These are phyloP conservation scores for Zasmidium angulare DNA, from an alignment of 2,329 filamentous ascomycete species.

Conservation along the genomic window DNA sequence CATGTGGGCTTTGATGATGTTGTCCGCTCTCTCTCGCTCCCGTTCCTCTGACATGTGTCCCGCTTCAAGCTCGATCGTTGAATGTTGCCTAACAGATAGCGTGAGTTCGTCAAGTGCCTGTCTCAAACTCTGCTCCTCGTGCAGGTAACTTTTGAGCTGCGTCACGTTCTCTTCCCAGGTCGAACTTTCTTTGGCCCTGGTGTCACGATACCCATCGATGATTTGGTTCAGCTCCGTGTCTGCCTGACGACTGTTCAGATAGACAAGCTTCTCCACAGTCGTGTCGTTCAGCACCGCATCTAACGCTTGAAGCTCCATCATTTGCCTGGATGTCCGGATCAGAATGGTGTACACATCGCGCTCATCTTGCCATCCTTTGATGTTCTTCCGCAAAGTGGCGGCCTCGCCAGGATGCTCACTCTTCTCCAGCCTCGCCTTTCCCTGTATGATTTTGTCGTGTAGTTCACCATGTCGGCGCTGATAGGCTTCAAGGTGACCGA, in stretches of 20 bases:
- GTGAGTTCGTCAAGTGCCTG: background rate
- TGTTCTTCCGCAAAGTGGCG: background rate
- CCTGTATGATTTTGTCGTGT: no score
- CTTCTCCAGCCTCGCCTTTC: no score
- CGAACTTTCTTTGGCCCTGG: background rate
- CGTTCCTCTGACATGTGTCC: background rate
- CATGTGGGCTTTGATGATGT: background rate
- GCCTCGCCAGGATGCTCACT: no score
- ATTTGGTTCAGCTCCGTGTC: background rate
- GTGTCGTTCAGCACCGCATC: constrained; percentile 8
- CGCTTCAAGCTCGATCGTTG: background rate
- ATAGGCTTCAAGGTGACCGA: no score
- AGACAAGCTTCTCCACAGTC: constrained; percentile 8
- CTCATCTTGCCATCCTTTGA: background rate
- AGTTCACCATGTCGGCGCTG: background rate
- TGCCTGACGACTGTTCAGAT: background rate
- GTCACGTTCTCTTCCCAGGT: background rate
- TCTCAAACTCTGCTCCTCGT: background rate
- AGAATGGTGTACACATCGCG: background rate
- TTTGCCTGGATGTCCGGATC: background rate
- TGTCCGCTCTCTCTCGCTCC: background rate
- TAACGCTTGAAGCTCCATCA: background rate
- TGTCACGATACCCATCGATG: background rate
- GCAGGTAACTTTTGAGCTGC: background rate
- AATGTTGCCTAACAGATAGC: background rate